These are phyloP conservation scores for Salvia rosmarinus DNA, from an alignment of 257 asterid genomes.

Conservation along the genomic window DNA sequence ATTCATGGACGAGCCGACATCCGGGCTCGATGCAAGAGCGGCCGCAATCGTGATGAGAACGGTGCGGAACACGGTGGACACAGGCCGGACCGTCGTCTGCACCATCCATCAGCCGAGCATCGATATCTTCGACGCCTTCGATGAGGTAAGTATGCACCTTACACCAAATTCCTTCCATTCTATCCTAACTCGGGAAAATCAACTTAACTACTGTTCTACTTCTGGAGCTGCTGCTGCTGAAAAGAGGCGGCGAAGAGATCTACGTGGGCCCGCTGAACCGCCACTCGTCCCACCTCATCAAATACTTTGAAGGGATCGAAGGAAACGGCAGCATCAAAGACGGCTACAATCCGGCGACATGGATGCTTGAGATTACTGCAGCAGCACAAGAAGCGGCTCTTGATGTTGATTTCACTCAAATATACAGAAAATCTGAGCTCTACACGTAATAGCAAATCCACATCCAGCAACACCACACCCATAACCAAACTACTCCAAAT, in stretches of 20 bases:
- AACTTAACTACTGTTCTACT: neutral
- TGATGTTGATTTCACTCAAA: constrained; percentile 55
- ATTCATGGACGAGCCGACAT: constrained; percentile 96
- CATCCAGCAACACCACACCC: too few species aligned
- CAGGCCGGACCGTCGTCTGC: constrained; percentile 89
- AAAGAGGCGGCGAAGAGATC: constrained; percentile 85
- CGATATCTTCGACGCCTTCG: constrained; percentile 91
- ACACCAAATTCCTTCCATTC: neutral
- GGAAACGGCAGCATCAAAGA: constrained; percentile 63
- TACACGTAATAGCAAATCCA: constrained; percentile 44
- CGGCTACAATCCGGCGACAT: constrained; percentile 88
- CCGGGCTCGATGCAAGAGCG: constrained; percentile 93
- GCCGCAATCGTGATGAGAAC: constrained; percentile 98
- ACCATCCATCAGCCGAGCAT: constrained; percentile 96
- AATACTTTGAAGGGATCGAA: constrained; percentile 70
- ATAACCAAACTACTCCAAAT: too few species aligned
- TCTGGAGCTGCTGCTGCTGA: constrained; percentile 71
- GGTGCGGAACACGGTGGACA: constrained; percentile 86
- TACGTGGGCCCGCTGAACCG: constrained; percentile 78
- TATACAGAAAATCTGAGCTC: constrained; percentile 65
- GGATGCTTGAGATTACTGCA: constrained; percentile 87
- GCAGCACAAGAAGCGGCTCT: constrained; percentile 58
- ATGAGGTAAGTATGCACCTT: constrained; percentile 54
- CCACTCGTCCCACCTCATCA: constrained; percentile 58
- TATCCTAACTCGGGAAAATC: neutral